Conservation (phyloP, 352 stramenopile genomes). For the Globisporangium apiculatum region DNA sequence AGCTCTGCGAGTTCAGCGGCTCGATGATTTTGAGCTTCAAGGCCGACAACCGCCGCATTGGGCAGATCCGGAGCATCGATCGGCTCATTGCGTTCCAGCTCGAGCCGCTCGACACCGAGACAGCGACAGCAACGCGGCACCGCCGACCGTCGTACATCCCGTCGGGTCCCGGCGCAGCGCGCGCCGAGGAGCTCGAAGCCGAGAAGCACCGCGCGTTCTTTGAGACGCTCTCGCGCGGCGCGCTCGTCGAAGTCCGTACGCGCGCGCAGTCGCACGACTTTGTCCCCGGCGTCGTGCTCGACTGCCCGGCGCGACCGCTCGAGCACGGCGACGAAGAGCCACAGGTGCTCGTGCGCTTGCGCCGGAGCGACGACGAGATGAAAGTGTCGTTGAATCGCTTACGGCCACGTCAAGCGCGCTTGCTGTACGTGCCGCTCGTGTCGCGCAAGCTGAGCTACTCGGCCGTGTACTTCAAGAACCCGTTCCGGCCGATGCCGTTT, state of each 20-base stretch:
- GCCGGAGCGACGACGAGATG: constrained; percentile 65
- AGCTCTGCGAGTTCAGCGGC: constrained; percentile 80
- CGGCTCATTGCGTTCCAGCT: constrained; percentile 82
- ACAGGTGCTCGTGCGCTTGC: constrained; percentile 53
- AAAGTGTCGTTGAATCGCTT: constrained; percentile 61
- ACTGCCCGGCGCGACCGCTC: constrained; percentile 20
- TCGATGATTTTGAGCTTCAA: constrained; percentile 88
- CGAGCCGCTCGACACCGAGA: constrained; percentile 61
- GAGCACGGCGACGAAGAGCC: constrained; percentile 36
- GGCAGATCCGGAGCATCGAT: constrained; percentile 84
- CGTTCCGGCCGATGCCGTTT: constrained; percentile 81
- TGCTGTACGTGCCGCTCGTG: constrained; percentile 77
- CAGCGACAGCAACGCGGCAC: constrained; percentile 60
- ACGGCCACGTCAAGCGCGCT: constrained; percentile 54
- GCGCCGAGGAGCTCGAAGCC: constrained; percentile 33
- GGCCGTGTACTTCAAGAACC: constrained; percentile 86
- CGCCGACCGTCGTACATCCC: constrained; percentile 72
- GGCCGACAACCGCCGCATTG: constrained; percentile 74
- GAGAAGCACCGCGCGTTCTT: constrained; percentile 37
- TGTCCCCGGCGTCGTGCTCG: constrained; percentile 55
- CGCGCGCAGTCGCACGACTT: constrained; percentile 69
- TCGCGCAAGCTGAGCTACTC: constrained; percentile 85
- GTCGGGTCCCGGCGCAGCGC: constrained; percentile 12
- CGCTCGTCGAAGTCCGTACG: constrained; percentile 65
- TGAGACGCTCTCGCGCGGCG: constrained; percentile 46